Conservation (phyloP, 164 flowering plant genomes). For the grape (Vitis vinifera) region ASM3070453v1 NC_081808.1:5356001-5356500, state of each 20-base stretch:
- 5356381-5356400: constrained; percentile 21
- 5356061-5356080: background rate
- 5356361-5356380: background rate
- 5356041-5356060: constrained; percentile 1
- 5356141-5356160: constrained; percentile 17
- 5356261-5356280: too few relatives aligned
- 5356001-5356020: constrained; percentile 72
- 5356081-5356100: background rate
- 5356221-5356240: background rate
- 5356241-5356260: background rate
- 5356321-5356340: background rate
- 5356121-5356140: constrained; percentile 21
- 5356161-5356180: background rate
- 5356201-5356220: background rate
- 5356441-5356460: constrained; percentile 22
- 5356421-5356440: constrained; percentile 11
- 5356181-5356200: background rate
- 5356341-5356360: background rate
- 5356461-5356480: constrained; percentile 6
- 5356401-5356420: constrained; percentile 27
- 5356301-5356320: background rate
- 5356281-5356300: constrained; percentile 18
- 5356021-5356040: constrained; percentile 46
- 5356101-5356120: background rate
- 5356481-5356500: constrained; percentile 1